phyloP scores from a whole-genome alignment of 1,284 basidiomycete genomes.

The Puccinia polysora region DNA sequence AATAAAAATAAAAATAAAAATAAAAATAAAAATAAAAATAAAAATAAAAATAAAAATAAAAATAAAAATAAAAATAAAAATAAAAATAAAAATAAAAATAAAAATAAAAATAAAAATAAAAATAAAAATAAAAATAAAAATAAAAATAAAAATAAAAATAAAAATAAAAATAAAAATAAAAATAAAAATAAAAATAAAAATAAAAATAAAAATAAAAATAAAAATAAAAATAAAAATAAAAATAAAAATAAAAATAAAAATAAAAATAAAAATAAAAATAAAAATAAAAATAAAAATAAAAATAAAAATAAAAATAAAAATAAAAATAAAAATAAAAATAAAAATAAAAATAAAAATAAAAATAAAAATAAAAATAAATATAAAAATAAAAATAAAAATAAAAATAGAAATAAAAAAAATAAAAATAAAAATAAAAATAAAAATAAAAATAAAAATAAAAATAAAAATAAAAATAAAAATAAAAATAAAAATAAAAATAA shows the following conservation, averaged over 20 bases:
- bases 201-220: not conserved
- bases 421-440: not conserved
- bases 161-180: not conserved
- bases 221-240: conserved; percentile 2
- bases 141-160: too few relatives aligned
- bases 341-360: not conserved
- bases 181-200: not conserved
- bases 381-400: not conserved
- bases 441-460: not conserved
- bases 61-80: too few relatives aligned
- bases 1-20: too few relatives aligned
- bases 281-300: conserved; percentile 1
- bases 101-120: too few relatives aligned
- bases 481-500: too few relatives aligned
- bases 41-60: too few relatives aligned
- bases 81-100: too few relatives aligned
- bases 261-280: not conserved
- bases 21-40: too few relatives aligned
- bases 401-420: not conserved
- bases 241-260: conserved; percentile 8
- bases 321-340: not conserved
- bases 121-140: too few relatives aligned
- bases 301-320: not conserved
- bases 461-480: too few relatives aligned
- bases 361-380: not conserved